Evolutionary conservation across 1,284 basidiomycete genomes (phyloP).

Genomic region (Trichosporon ovoides): DNA sequence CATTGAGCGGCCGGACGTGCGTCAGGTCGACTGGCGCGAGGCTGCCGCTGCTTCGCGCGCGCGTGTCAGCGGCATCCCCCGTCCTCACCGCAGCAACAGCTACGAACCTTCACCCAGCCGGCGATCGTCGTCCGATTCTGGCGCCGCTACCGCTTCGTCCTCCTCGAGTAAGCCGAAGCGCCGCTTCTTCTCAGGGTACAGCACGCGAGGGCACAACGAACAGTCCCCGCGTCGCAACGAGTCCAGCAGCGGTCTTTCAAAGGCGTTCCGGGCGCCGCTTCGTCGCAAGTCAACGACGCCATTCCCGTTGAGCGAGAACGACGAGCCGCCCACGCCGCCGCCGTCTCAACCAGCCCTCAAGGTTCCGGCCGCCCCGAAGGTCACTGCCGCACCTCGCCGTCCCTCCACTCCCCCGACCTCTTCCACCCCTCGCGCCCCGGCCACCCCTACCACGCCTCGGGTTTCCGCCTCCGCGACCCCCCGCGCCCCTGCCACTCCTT

Average conservation of each 20-base stretch:
- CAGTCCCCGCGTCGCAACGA: neutral
- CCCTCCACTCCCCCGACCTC: no score
- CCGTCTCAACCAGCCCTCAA: no score
- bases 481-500: no score
- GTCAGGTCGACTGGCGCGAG: slow-evolving; percentile 8
- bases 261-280: neutral
- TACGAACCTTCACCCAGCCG: neutral
- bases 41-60: neutral
- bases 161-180: neutral
- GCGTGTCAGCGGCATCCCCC: neutral
- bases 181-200: slow-evolving; percentile 1
- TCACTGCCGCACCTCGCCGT: no score
- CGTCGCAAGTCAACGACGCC: slow-evolving; percentile 6
- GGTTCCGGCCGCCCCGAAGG: no score
- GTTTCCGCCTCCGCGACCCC: no score
- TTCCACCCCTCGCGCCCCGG: no score
- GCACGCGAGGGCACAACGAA: neutral
- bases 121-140: neutral
- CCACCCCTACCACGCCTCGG: no score
- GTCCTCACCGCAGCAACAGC: slow-evolving; percentile 5
- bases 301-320: slow-evolving; percentile 8
- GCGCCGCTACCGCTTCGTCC: neutral
- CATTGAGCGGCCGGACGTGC: slow-evolving; percentile 3
- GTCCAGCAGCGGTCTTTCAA: neutral
- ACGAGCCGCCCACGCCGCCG: neutral